These are phyloP conservation scores for Coemansia sp. DNA, from an alignment of 192 early-diverging fungal species.

Conservation along the genomic window DNA sequence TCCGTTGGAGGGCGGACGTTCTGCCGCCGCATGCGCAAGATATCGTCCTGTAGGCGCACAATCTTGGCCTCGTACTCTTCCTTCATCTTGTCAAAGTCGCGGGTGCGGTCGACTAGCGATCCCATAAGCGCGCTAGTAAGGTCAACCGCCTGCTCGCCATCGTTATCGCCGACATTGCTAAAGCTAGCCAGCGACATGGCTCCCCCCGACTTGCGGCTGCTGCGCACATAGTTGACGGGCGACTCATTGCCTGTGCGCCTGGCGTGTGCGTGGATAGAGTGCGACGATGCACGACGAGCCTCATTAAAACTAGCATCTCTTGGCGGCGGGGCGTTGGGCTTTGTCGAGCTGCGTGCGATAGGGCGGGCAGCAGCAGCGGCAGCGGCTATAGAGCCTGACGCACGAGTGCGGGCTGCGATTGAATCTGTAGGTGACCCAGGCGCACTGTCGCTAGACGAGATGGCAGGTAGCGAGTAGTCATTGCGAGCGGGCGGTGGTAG, in stretches of 20 bases:
- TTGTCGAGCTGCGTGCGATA: constrained; percentile 18
- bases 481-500: constrained; percentile 18
- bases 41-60: constrained; percentile 24
- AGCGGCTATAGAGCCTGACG: background rate
- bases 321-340: constrained; percentile 14
- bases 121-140: constrained; percentile 25
- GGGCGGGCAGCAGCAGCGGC: background rate
- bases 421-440: constrained; percentile 42
- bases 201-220: constrained; percentile 1
- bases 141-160: constrained; percentile 13
- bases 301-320: constrained; percentile 9
- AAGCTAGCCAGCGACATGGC: constrained; percentile 9
- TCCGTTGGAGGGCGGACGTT: background rate
- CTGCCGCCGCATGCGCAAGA: constrained; percentile 25
- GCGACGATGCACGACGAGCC: constrained; percentile 27
- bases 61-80: constrained; percentile 25
- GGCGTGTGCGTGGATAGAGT: constrained; percentile 21
- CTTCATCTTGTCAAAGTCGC: constrained; percentile 24
- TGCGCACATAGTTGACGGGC: constrained; percentile 19
- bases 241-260: constrained; percentile 31
- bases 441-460: constrained; percentile 23
- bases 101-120: constrained; percentile 24
- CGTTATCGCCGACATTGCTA: background rate
- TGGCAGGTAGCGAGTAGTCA: constrained; percentile 12
- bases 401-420: constrained; percentile 23